Conservation (phyloP, 148 eudicot species). For the Diospyros kaki region DNA sequence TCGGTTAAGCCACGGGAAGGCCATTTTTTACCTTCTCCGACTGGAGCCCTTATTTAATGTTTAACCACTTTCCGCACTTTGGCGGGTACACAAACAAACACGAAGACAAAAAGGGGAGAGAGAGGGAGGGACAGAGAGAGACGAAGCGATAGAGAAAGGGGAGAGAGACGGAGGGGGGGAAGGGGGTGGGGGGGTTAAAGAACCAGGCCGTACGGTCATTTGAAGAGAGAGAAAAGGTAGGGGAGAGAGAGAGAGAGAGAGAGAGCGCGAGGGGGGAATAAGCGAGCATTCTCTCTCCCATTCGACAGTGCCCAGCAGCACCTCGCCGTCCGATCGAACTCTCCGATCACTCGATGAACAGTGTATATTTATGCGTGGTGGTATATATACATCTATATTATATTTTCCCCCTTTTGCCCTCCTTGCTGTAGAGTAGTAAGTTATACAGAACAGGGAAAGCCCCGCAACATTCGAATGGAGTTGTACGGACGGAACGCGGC, state of each 20-base stretch:
- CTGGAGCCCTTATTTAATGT: constrained; percentile 1
- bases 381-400: neutral
- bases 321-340: constrained; percentile 11
- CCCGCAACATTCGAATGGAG: constrained; percentile 24
- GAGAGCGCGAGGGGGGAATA: neutral
- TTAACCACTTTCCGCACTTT: constrained; percentile 6
- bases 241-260: constrained; percentile 8
- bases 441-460: neutral
- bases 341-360: constrained; percentile 8
- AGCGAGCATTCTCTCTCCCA: neutral
- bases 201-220: too few relatives aligned
- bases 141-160: neutral
- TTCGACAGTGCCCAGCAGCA: neutral
- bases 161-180: neutral
- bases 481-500: constrained; percentile 36
- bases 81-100: constrained; percentile 20
- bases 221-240: constrained; percentile 2
- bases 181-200: too few relatives aligned
- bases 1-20: neutral
- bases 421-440: constrained; percentile 1
- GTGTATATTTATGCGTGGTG: neutral
- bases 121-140: neutral
- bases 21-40: neutral
- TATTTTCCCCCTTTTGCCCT: neutral
- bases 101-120: constrained; percentile 5